Percentiles rank a stretch among this genome's conserved stretches.
Conservation (phyloP, 2,329 filamentous ascomycete genomes). For the Aspergillus novoparasiticus region DNA sequence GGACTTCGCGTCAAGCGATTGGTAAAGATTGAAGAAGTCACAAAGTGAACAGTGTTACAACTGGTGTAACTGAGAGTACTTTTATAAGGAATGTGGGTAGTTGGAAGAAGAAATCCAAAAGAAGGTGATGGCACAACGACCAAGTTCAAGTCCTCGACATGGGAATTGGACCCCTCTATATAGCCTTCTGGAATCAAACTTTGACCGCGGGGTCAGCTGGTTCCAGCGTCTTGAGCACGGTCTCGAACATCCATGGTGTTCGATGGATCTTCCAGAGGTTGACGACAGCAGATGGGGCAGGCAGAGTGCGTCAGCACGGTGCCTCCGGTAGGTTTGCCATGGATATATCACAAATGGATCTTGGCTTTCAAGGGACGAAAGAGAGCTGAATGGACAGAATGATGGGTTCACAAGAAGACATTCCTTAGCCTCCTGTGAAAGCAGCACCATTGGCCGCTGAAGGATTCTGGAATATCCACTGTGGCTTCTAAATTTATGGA, state of each 20-base stretch:
- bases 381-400: neutral
- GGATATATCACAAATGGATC: neutral
- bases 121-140: constrained; percentile 1
- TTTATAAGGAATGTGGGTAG: constrained; percentile 8
- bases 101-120: constrained; percentile 5
- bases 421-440: neutral
- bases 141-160: neutral
- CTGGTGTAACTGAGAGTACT: neutral
- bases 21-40: neutral
- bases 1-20: constrained; percentile 9
- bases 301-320: constrained; percentile 1
- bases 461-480: neutral
- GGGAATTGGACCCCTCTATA: constrained; percentile 3
- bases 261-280: neutral
- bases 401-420: neutral
- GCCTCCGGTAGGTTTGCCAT: neutral
- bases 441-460: neutral
- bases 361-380: neutral
- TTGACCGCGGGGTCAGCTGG: neutral
- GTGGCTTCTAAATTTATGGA: neutral
- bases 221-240: neutral
- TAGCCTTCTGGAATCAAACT: constrained; percentile 1
- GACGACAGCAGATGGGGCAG: neutral
- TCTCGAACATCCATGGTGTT: constrained; percentile 8
- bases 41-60: neutral